phyloP scores from a whole-genome alignment of 108 stramenopile species.

The Seminavis robusta region DNA sequence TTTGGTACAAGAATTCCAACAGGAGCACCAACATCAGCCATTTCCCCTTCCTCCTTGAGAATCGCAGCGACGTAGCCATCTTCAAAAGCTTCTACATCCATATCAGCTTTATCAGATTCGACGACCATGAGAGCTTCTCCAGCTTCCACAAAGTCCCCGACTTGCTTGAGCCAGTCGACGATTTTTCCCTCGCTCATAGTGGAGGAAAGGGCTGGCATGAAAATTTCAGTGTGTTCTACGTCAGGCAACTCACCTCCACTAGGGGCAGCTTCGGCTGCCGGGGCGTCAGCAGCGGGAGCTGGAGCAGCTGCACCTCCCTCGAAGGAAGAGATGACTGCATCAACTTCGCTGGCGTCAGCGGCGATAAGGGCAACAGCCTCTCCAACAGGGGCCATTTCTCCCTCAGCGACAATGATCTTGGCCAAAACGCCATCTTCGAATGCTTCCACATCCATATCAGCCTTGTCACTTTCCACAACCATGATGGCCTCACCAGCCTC shows the following conservation, averaged over 20 bases:
- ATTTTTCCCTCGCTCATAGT: slow-evolving; percentile 91
- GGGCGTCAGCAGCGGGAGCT: slow-evolving; percentile 24
- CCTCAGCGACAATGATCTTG: slow-evolving; percentile 80
- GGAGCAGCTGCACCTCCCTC: slow-evolving; percentile 27
- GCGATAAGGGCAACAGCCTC: slow-evolving; percentile 80
- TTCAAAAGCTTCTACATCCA: slow-evolving; percentile 90
- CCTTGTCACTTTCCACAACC: slow-evolving; percentile 91
- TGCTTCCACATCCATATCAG: slow-evolving; percentile 89
- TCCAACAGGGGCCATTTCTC: slow-evolving; percentile 81
- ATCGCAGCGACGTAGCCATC: slow-evolving; percentile 87
- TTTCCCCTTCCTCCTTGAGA: slow-evolving; percentile 71
- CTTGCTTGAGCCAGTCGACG: slow-evolving; percentile 80
- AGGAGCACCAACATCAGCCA: slow-evolving; percentile 70
- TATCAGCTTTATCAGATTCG: slow-evolving; percentile 91
- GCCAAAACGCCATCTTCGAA: slow-evolving; percentile 89
- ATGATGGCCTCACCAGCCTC: slow-evolving; percentile 87
- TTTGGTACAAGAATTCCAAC: slow-evolving; percentile 72
- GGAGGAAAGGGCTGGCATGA: slow-evolving; percentile 89
- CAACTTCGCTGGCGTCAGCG: slow-evolving; percentile 57
- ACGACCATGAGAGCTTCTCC: slow-evolving; percentile 89
- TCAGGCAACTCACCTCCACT: slow-evolving; percentile 31
- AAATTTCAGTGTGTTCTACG: slow-evolving; percentile 30
- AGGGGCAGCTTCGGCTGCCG: slow-evolving; percentile 10
- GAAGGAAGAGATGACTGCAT: slow-evolving; percentile 42
- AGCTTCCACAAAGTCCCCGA: slow-evolving; percentile 76